Evolutionary conservation across 371 early-diverging fungal genomes (phyloP).

Genomic region (Mortierella polycephala): DNA sequence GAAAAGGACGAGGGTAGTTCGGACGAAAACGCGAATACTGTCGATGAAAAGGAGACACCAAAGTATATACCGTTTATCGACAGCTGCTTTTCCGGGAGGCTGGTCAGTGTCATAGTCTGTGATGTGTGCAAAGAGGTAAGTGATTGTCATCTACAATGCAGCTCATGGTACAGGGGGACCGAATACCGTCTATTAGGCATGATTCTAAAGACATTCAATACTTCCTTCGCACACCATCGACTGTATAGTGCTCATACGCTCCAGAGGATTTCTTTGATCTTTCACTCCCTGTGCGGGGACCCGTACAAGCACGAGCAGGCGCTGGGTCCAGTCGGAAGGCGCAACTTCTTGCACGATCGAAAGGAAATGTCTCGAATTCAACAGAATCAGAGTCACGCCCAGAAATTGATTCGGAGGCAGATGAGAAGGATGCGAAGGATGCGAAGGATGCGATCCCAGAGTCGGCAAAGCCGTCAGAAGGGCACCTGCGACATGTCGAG

Average conservation of each 20-base stretch:
- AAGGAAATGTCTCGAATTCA: not conserved
- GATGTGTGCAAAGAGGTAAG: constrained; percentile 65
- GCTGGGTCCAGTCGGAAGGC: constrained; percentile 20
- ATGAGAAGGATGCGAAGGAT: constrained; percentile 23
- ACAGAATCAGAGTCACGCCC: constrained; percentile 8
- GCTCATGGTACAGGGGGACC: too few relatives aligned
- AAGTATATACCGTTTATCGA: constrained; percentile 68
- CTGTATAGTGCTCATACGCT: constrained; percentile 36
- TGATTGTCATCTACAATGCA: too few relatives aligned
- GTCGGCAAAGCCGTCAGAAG: constrained; percentile 28
- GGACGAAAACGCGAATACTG: not conserved
- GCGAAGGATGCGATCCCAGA: constrained; percentile 16
- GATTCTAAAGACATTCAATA: not conserved
- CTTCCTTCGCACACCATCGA: not conserved
- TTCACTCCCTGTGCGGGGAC: constrained; percentile 31
- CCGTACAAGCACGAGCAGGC: constrained; percentile 5
- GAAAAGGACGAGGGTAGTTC: not conserved
- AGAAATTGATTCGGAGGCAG: not conserved
- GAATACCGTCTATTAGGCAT: too few relatives aligned
- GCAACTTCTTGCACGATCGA: constrained; percentile 21
- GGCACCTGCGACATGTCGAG: constrained; percentile 32
- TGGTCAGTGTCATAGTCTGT: constrained; percentile 69
- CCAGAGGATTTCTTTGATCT: constrained; percentile 43
- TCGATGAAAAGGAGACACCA: constrained; percentile 15
- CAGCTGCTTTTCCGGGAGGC: constrained; percentile 69